These are phyloP conservation scores for Strobilomyces dryophilus DNA, from an alignment of 768 basidiomycete species.

Conservation along the genomic window DNA sequence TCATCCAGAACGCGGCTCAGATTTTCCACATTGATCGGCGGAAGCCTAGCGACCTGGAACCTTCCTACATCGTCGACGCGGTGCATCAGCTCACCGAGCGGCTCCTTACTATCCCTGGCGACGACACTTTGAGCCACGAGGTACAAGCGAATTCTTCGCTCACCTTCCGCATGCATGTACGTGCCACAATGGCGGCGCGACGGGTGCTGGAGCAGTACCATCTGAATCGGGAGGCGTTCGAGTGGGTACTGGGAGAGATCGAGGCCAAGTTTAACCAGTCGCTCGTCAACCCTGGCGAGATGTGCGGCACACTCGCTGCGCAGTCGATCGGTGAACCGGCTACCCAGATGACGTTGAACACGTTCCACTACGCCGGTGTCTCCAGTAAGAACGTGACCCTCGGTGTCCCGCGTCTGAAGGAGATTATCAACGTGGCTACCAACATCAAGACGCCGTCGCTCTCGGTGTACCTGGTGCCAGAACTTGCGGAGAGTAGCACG, in stretches of 20 bases:
- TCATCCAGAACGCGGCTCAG: constrained; percentile 91
- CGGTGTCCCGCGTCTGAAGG: constrained; percentile 98
- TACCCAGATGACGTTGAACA: constrained; percentile 99
- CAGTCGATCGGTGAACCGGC: constrained; percentile 99
- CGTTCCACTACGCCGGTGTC: constrained; percentile 99
- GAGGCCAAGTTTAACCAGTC: constrained; percentile 96
- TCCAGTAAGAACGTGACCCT: constrained; percentile 99
- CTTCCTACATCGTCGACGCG: constrained; percentile 77
- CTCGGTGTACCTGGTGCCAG: constrained; percentile 81
- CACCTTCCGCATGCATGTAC: constrained; percentile 90
- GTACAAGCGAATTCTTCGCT: constrained; percentile 88
- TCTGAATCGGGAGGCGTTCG: constrained; percentile 89
- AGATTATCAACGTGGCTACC: constrained; percentile 98
- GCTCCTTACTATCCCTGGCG: constrained; percentile 84
- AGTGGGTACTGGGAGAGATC: constrained; percentile 95
- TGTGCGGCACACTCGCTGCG: constrained; percentile 97
- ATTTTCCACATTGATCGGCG: constrained; percentile 97
- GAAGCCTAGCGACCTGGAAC: constrained; percentile 90
- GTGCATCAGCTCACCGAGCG: constrained; percentile 72
- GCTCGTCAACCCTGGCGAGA: constrained; percentile 90
- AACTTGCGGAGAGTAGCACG: constrained; percentile 55
- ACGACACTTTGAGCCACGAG: constrained; percentile 67
- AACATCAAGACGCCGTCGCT: constrained; percentile 98
- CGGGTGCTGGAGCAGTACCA: constrained; percentile 87
- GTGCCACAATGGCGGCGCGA: constrained; percentile 82